A percentile compares a stretch with the other conserved stretches of the same genome.
Evolutionary conservation across 257 asterid species (phyloP).

Genomic region (Penstemon newberryi): DNA sequence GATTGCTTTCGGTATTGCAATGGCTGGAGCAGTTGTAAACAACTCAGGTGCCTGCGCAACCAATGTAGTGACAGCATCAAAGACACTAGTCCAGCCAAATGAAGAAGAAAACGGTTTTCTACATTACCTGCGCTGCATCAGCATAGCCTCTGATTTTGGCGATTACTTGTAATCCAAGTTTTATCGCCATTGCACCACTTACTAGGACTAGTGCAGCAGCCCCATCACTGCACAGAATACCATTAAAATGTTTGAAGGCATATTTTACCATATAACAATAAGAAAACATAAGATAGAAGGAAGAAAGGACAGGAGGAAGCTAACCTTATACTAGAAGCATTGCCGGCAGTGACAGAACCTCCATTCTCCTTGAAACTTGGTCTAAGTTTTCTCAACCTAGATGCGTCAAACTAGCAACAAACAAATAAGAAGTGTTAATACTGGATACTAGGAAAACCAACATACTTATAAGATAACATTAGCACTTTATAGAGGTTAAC

Average conservation of each 20-base stretch:
- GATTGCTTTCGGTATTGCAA: conserved; percentile 93
- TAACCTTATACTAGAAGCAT: conserved; percentile 92
- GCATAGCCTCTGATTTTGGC: conserved; percentile 87
- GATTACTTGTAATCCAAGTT: conserved; percentile 72
- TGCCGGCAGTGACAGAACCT: conserved; percentile 98
- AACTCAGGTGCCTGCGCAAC: conserved; percentile 83
- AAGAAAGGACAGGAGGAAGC: conserved; percentile 27
- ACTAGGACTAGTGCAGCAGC: conserved; percentile 94
- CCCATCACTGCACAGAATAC: conserved; percentile 66
- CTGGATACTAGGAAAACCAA: background rate
- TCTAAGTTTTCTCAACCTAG: conserved; percentile 72
- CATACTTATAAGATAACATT: background rate
- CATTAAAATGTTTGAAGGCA: background rate
- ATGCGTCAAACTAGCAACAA: conserved; percentile 73
- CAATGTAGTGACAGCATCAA: conserved; percentile 28
- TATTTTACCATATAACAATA: background rate
- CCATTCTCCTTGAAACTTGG: conserved; percentile 84
- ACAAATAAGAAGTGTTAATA: conserved; percentile 14
- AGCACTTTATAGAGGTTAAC: background rate
- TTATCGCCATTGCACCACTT: conserved; percentile 74
- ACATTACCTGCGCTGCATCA: conserved; percentile 88
- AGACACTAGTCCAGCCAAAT: conserved; percentile 8
- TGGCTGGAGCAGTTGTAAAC: conserved; percentile 94
- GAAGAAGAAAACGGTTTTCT: background rate
- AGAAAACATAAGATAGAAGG: background rate